Evolutionary conservation across 306 rosid genomes (phyloP).

Genomic region (Cucumis melo): DNA sequence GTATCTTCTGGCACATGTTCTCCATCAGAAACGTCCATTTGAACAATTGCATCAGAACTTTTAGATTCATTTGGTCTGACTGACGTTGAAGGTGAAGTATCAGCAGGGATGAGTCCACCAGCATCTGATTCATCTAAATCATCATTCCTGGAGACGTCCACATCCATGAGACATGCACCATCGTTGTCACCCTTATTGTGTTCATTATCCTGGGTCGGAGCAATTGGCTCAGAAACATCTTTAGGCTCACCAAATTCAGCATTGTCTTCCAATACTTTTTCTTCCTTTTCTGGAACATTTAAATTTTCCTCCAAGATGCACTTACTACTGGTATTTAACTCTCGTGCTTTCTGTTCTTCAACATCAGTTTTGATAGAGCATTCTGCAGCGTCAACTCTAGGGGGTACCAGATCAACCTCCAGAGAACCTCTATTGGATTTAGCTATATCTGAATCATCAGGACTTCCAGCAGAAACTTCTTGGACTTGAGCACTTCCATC

Average conservation of each 20-base stretch:
- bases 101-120: slow-evolving; percentile 7
- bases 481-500: neutral
- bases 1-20: neutral
- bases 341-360: slow-evolving; percentile 6
- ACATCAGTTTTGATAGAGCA: slow-evolving; percentile 11
- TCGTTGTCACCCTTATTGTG: neutral
- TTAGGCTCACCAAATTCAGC: neutral
- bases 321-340: neutral
- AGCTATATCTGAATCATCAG: neutral
- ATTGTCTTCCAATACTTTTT: neutral
- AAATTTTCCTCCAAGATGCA: neutral
- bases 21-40: slow-evolving; percentile 7
- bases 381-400: slow-evolving; percentile 10
- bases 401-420: neutral
- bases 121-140: slow-evolving; percentile 11
- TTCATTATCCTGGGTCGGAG: slow-evolving; percentile 1
- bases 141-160: slow-evolving; percentile 13
- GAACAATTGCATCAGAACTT: slow-evolving; percentile 2
- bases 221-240: slow-evolving; percentile 6
- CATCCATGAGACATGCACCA: slow-evolving; percentile 18
- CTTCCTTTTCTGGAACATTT: neutral
- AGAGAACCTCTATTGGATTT: slow-evolving; percentile 1
- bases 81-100: slow-evolving; percentile 1
- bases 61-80: slow-evolving; percentile 8
- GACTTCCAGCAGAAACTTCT: neutral